A percentile compares a stretch with the other conserved stretches of the same genome.
Conservation (phyloP, 306 rosid genomes). For the Lathyrus sativus region DNA sequence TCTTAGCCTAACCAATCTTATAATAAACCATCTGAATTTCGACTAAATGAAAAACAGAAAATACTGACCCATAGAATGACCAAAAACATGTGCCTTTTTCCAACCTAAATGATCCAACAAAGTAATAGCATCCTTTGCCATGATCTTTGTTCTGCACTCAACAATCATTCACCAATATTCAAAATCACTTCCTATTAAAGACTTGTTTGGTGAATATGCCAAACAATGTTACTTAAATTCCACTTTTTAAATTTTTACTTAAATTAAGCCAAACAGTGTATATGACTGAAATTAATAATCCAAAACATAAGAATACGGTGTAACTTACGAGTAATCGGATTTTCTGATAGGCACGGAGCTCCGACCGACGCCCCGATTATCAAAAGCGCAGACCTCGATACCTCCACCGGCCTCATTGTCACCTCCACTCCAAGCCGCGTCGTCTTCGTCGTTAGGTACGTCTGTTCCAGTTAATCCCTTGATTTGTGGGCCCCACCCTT, state of each 20-base stretch:
- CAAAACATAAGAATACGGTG: neutral
- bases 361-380: slow-evolving; percentile 91
- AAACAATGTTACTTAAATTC: neutral
- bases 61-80: slow-evolving; percentile 95
- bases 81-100: slow-evolving; percentile 87
- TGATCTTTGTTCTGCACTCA: slow-evolving; percentile 77
- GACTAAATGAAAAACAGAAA: neutral
- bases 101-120: slow-evolving; percentile 89
- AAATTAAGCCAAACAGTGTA: no score
- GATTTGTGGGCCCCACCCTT: slow-evolving; percentile 86
- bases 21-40: no score
- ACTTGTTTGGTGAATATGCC: neutral
- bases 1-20: neutral
- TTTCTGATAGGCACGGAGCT: slow-evolving; percentile 70
- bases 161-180: slow-evolving; percentile 8
- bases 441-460: slow-evolving; percentile 51
- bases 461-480: slow-evolving; percentile 60
- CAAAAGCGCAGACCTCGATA: slow-evolving; percentile 85
- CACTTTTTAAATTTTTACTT: no score
- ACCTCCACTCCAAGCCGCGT: slow-evolving; percentile 33
- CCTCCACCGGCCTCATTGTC: slow-evolving; percentile 57
- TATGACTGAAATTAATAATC: neutral
- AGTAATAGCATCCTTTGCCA: slow-evolving; percentile 92
- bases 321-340: slow-evolving; percentile 79
- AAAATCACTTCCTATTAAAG: neutral